Percentiles rank a stretch among this genome's conserved stretches.
phyloP scores from a whole-genome alignment of 441 rosid genomes.

The Mallotus repandus region DNA sequence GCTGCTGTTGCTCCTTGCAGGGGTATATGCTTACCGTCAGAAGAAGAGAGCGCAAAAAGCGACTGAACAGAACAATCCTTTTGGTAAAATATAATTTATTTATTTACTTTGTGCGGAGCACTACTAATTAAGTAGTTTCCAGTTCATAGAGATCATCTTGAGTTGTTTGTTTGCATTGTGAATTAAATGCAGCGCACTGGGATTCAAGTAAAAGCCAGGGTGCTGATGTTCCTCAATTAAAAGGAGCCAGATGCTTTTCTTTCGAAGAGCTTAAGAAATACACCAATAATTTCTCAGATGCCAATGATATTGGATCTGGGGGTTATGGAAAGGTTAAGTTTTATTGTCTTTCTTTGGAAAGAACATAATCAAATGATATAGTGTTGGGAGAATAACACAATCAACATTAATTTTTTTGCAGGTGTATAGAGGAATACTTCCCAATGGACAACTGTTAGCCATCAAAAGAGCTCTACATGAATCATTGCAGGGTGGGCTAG shows the following conservation, averaged over 20 bases:
- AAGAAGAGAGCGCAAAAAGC: conserved; percentile 71
- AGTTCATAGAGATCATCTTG: neutral
- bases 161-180: conserved; percentile 5
- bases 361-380: too few relatives aligned
- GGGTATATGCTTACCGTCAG: conserved; percentile 60
- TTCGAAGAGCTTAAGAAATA: conserved; percentile 73
- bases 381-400: neutral
- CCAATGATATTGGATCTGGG: conserved; percentile 69
- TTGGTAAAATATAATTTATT: conserved; percentile 42
- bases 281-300: conserved; percentile 59
- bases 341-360: neutral
- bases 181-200: conserved; percentile 55
- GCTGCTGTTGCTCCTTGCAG: conserved; percentile 50
- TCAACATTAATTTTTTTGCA: conserved; percentile 24
- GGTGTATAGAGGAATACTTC: conserved; percentile 79
- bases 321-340: conserved; percentile 78
- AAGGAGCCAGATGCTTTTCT: conserved; percentile 71
- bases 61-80: conserved; percentile 53
- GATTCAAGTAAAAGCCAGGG: conserved; percentile 41
- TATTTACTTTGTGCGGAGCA: neutral
- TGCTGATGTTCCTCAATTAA: conserved; percentile 58
- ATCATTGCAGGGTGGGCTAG: conserved; percentile 83
- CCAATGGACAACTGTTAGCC: conserved; percentile 56
- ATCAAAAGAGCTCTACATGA: conserved; percentile 80
- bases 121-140: neutral